Percentiles rank a stretch among this genome's conserved stretches.
These are phyloP conservation scores for Toxoplasma gondii DNA, from an alignment of 169 alveolate species.

Conservation along the genomic window DNA sequence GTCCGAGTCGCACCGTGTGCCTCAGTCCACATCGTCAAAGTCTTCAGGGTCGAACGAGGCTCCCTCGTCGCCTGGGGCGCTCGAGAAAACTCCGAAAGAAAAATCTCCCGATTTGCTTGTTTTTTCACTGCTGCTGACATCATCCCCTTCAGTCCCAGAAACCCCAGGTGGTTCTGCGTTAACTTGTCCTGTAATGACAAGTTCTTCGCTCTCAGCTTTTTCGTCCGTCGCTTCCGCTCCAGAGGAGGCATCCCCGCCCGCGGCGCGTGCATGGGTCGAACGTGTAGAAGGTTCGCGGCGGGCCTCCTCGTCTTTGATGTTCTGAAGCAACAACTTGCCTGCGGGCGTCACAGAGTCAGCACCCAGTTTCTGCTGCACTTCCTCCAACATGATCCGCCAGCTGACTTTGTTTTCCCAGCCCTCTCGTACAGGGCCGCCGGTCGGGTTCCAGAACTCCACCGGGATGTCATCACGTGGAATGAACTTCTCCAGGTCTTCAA, in stretches of 20 bases:
- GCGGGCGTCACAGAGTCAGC: constrained; percentile 6
- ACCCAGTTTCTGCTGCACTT: constrained; percentile 18
- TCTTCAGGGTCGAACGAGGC: background rate
- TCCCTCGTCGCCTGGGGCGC: background rate
- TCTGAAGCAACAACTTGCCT: constrained; percentile 20
- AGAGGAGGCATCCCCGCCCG: background rate
- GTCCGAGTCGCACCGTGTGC: background rate
- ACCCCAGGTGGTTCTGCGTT: background rate
- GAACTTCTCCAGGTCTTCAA: background rate
- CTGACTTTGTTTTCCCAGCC: constrained; percentile 14
- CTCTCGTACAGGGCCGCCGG: constrained; percentile 34
- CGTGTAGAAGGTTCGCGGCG: background rate
- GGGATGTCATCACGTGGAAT: constrained; percentile 37
- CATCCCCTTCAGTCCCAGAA: background rate
- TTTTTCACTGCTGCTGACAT: no score
- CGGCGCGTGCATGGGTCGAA: background rate
- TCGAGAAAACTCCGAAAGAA: no score
- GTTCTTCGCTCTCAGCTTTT: no score
- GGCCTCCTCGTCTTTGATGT: constrained; percentile 10
- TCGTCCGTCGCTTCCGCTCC: background rate
- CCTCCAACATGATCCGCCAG: constrained; percentile 48
- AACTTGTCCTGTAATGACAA: background rate
- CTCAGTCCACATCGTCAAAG: constrained; percentile 6
- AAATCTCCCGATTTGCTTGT: no score
- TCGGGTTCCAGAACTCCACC: constrained; percentile 50